Percentiles rank a stretch among this genome's conserved stretches.
Evolutionary conservation across 2,329 filamentous ascomycete species (phyloP).

Genomic region (Beauveria caledonica): DNA sequence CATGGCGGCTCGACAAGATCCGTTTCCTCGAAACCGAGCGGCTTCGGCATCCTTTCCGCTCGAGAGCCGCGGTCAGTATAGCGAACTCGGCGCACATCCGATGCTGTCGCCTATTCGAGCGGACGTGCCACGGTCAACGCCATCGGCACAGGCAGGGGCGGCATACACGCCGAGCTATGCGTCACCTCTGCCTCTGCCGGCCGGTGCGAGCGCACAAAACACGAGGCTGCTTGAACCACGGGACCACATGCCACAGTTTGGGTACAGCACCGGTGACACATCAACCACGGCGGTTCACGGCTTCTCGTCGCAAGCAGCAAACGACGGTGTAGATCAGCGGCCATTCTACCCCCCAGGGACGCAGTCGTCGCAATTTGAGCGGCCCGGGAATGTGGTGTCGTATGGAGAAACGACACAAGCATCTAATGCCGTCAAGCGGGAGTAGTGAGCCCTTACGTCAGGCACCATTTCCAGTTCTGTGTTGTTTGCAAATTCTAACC

Average conservation of each 20-base stretch:
- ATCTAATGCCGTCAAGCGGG: not conserved
- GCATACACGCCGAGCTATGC: not conserved
- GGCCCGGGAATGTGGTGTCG: not conserved
- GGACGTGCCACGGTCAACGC: not conserved
- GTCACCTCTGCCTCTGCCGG: not conserved
- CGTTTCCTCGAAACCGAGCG: slow-evolving; percentile 1
- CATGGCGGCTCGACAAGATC: not conserved
- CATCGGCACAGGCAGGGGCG: not conserved
- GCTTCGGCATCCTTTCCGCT: slow-evolving; percentile 4
- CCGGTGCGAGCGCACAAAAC: not conserved
- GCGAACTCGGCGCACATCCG: not conserved
- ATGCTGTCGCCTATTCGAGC: slow-evolving; percentile 5
- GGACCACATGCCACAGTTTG: slow-evolving; percentile 2
- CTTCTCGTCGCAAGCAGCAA: not conserved
- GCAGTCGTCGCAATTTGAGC: not conserved
- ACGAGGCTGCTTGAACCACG: not conserved
- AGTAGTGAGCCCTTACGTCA: not conserved
- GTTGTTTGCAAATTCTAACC: not conserved
- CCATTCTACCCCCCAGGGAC: not conserved
- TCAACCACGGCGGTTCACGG: not conserved
- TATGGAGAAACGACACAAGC: not conserved
- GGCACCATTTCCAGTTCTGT: not conserved
- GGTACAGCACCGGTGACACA: not conserved
- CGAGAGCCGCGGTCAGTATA: not conserved
- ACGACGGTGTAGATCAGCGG: not conserved